Percentiles rank a stretch among this genome's conserved stretches.
Evolutionary conservation across 257 asterid species (phyloP).

Genomic region (Solanum verrucosum): DNA sequence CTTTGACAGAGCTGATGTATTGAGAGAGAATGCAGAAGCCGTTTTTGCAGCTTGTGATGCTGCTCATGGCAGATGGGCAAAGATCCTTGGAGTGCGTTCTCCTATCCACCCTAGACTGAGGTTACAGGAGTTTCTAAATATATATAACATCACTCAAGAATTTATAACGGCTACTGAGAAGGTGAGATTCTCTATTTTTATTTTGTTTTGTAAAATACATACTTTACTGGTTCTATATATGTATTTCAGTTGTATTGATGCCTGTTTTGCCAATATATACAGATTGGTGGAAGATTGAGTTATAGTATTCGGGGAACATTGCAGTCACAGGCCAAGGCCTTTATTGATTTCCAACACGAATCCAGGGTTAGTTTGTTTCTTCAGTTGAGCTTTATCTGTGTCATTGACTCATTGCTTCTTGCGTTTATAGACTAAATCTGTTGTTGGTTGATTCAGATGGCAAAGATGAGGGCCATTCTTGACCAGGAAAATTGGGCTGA

Average conservation of each 20-base stretch:
- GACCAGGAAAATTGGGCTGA: conserved; percentile 99
- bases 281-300: conserved; percentile 99
- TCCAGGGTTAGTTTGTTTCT: conserved; percentile 68
- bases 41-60: conserved; percentile 97
- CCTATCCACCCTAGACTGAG: conserved; percentile 78
- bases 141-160: conserved; percentile 81
- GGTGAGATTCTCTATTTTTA: conserved; percentile 24
- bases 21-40: conserved; percentile 96
- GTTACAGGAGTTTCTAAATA: conserved; percentile 78
- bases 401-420: background rate
- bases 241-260: conserved; percentile 22
- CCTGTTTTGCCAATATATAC: conserved; percentile 33
- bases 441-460: conserved; percentile 52
- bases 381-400: conserved; percentile 3
- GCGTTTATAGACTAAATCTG: conserved; percentile 12
- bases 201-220: background rate
- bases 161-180: conserved; percentile 85
- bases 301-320: conserved; percentile 93
- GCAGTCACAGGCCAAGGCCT: conserved; percentile 93
- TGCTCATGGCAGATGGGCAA: conserved; percentile 99
- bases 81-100: conserved; percentile 91
- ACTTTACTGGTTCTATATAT: background rate
- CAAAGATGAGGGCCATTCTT: conserved; percentile 87
- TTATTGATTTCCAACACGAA: conserved; percentile 89
- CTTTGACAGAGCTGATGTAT: conserved; percentile 74